Percentiles rank a stretch among this genome's conserved stretches.
These are phyloP conservation scores for Ogataea thermomethanolica DNA, from an alignment of 805 yeast genomes.

Conservation along the genomic window DNA sequence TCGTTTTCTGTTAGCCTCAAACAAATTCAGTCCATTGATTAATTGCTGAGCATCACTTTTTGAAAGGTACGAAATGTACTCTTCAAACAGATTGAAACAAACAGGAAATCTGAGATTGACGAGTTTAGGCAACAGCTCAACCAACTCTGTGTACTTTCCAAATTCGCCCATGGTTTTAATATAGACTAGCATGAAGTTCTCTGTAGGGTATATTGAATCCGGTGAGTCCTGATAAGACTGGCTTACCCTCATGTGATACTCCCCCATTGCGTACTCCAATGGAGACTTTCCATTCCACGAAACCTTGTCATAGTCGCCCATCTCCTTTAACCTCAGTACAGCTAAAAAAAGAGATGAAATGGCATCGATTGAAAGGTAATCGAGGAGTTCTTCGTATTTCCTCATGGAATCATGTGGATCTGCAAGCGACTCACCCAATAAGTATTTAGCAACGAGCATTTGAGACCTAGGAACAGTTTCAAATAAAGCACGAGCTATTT, in stretches of 20 bases:
- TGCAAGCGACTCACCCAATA: constrained; percentile 34
- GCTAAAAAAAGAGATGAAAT: constrained; percentile 48
- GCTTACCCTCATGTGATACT: constrained; percentile 44
- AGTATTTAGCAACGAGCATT: constrained; percentile 23
- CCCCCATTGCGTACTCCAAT: constrained; percentile 56
- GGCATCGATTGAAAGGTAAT: constrained; percentile 23
- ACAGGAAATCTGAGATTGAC: constrained; percentile 37
- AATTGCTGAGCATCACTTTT: constrained; percentile 22
- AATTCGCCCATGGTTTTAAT: constrained; percentile 47
- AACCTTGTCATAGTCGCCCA: constrained; percentile 8
- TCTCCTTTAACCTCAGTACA: constrained; percentile 33
- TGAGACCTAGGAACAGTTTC: constrained; percentile 11
- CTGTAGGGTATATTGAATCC: constrained; percentile 41
- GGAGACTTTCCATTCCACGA: constrained; percentile 59
- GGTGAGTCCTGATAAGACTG: constrained; percentile 32
- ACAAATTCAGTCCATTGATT: constrained; percentile 20
- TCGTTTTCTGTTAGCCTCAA: constrained; percentile 14
- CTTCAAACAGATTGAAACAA: constrained; percentile 17
- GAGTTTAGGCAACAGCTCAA: constrained; percentile 49
- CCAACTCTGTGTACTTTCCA: constrained; percentile 53
- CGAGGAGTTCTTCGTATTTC: constrained; percentile 24
- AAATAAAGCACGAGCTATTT: constrained; percentile 27
- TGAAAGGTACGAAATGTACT: constrained; percentile 19
- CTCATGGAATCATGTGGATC: constrained; percentile 31
- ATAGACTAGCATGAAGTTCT: constrained; percentile 49